Evolutionary conservation across 805 yeast species (phyloP), one percentile per base, ranked within the genome.

Genomic region (Saccharomycopsis olivae): DNA sequence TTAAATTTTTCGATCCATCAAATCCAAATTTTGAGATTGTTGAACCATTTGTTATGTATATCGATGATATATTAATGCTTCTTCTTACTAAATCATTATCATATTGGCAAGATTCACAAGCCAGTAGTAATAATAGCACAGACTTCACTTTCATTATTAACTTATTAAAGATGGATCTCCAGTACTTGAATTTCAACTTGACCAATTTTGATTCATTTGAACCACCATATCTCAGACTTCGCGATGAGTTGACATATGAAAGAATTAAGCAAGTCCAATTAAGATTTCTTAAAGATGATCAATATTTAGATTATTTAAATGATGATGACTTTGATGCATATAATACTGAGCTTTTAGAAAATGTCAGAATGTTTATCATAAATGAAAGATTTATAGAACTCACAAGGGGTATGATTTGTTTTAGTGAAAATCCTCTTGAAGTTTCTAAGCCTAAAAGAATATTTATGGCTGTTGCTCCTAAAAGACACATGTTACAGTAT

Each of bases 161-260:
- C 13, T 34, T 45, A 29, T 28, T 45, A 8, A 45, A 45, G 34
- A 29, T 45, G 27, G 48, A 45, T 25, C 17, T 45, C 10, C 41
- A 38, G 15, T 42, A 31, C 34, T 34, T 45, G 19, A 41, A 39
- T 18, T 11, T 20, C n/a, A 39, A 33, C 18, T 16, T 42, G 20
- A 27, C 16, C 14, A 16, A n/a, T 11, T 21, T 25, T 8, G 35
- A 33, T 19, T 31, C 32, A n/a, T 38, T 41, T 14, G 27, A 17
- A 11, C 25, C 14, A 3, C 31, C 36, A 4, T 28, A 20, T 14
- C 18, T 24, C 13, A 25, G n/a, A 15, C 25, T 45, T 3, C 11
- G 19, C 11, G 15, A 21, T 2, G 34, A 45, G 9, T 24, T 45
- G 4, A 35, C 24, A 20, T 45, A 45, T 30, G 43, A 39, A n/a